Base-by-base conservation (phyloP, 352 stramenopile genomes). In the Plasmopara halstedii region DNA sequence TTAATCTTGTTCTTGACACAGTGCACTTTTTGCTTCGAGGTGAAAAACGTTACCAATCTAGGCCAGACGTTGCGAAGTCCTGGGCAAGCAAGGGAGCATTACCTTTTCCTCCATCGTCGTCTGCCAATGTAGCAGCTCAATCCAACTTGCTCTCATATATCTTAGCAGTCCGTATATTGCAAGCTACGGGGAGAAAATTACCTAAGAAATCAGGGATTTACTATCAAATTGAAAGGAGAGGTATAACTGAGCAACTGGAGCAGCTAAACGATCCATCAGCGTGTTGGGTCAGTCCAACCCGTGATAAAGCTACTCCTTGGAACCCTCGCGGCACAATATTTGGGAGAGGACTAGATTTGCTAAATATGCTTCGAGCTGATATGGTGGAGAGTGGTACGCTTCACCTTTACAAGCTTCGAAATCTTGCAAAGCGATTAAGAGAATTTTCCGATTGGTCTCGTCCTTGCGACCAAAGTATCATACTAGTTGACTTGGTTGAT, bases 381-480 rank as follows among this genome's bases (percentile, higher is more conserved):
- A 83, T 85, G 70, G 54, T 89, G 0, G 68, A 89, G 52, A 86
- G 66, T 46, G 78, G 78, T 0, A 87, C 82, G 66, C 58, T 89
- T 17, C 71, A 87, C 25, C 56, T 89, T 23, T 73, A 89, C 44
- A 83, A 83, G 20, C 58, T 89, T 20, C 73, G 70, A 37, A 89
- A 89, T 33, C 59, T 89, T 45, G 62, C 74, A 4, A 65, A 69
- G 15, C 67, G 78, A n/a, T 59, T 89, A 38, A 71, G 58, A 26
- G 57, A 77, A 2, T 45, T 87, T 37, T 56, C 53, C 6, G 47
- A 69, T 15, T 33, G 19, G 4, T 64, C 61, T 3, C 27, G 43
- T 2, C 25, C 25, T 10, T 38, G 62, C 14, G 68, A 85, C 15
- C 66, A 65, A 32, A 59, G 85, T n/a, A 48, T 85, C 8, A 62